Conservation (phyloP, 768 basidiomycete genomes). For the Steccherinum ochraceum region DNA sequence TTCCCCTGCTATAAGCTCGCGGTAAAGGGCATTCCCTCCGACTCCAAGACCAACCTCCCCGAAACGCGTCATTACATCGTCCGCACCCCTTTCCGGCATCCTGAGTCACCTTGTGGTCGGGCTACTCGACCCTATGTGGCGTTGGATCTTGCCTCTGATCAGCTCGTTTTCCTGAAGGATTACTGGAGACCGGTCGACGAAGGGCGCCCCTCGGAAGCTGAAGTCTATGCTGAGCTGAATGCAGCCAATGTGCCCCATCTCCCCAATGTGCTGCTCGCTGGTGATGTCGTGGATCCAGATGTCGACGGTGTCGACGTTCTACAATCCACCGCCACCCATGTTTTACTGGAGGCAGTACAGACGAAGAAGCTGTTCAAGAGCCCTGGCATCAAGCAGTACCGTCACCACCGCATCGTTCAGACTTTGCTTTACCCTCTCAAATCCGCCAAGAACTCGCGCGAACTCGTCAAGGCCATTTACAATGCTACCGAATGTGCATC, state of each 20-base stretch:
- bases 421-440: neutral
- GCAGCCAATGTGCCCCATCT: neutral
- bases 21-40: no score
- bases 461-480: neutral
- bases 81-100: no score
- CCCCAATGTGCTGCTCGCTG: neutral
- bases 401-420: slow-evolving; percentile 4
- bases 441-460: neutral
- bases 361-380: no score
- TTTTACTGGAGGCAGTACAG: no score
- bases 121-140: slow-evolving; percentile 6
- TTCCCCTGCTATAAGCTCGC: no score
- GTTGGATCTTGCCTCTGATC: neutral
- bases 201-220: neutral
- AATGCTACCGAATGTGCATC: neutral
- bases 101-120: slow-evolving; percentile 2
- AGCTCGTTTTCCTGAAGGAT: slow-evolving; percentile 11
- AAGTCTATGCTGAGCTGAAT: neutral
- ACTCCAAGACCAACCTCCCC: no score
- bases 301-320: no score
- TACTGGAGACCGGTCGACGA: neutral
- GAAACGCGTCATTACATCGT: no score
- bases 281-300: neutral
- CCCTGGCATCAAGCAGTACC: no score
- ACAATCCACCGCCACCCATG: no score